phyloP scores from a whole-genome alignment of 352 stramenopile genomes.

The Pythium plurisporium region DNA sequence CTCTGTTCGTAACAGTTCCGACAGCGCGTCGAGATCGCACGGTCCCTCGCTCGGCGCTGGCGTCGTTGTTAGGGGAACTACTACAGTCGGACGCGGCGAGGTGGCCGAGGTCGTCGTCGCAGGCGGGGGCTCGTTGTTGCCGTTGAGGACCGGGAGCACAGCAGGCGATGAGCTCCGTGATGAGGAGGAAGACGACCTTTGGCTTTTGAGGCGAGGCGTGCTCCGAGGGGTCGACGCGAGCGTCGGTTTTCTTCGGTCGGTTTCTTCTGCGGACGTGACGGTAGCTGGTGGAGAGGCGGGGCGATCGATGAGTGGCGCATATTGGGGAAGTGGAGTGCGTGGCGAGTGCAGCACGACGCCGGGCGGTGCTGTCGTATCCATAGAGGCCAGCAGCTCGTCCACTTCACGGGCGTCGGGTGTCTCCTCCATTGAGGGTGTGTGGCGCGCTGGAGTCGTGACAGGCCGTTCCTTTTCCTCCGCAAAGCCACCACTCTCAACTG shows the following conservation, averaged over 20 bases:
- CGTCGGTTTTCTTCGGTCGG: slow-evolving; percentile 10
- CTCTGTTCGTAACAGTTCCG: slow-evolving; percentile 8
- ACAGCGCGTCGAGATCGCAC: slow-evolving; percentile 18
- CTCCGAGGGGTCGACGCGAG: not conserved
- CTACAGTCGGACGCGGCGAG: not conserved
- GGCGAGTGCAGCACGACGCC: not conserved
- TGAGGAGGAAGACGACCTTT: slow-evolving; percentile 1
- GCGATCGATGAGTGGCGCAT: not conserved
- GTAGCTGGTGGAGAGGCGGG: not conserved
- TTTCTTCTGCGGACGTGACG: not conserved
- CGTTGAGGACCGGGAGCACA: not conserved
- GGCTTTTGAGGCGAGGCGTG: not conserved
- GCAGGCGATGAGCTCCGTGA: not conserved
- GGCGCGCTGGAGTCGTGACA: not conserved
- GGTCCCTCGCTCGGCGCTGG: not conserved
- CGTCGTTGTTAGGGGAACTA: no score
- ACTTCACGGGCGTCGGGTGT: slow-evolving; percentile 8
- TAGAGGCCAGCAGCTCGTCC: slow-evolving; percentile 21
- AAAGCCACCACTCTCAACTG: no score
- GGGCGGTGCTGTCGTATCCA: not conserved
- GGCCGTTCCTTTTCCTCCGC: not conserved
- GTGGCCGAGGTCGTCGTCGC: not conserved
- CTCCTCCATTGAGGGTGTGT: not conserved
- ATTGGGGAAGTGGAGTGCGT: not conserved
- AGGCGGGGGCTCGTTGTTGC: not conserved